Conservation (phyloP, 2,329 filamentous ascomycete species). For the Malbranchea zuffiana region DNA sequence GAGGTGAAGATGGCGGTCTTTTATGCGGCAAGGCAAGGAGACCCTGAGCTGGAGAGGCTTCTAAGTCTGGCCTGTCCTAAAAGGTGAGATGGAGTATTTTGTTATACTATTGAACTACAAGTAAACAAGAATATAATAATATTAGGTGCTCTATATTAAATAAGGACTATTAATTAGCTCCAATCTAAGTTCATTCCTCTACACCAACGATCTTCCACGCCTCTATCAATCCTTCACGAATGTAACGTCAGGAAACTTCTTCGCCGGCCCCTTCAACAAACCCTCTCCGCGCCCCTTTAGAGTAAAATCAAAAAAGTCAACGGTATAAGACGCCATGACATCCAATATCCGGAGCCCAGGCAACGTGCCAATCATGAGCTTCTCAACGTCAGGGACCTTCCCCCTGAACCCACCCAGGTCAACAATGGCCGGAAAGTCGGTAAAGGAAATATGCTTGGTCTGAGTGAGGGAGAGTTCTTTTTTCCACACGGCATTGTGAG, state of each 20-base stretch:
- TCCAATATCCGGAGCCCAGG: constrained; percentile 11
- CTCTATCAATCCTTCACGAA: no score
- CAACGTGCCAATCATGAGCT: constrained; percentile 13
- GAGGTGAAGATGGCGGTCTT: no score
- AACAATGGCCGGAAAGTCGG: constrained; percentile 15
- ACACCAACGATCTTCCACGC: no score
- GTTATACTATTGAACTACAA: no score
- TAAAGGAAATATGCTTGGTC: constrained; percentile 15
- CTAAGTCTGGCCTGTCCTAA: no score
- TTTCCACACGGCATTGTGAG: constrained; percentile 12
- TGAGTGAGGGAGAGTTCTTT: constrained; percentile 13
- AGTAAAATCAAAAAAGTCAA: constrained; percentile 14
- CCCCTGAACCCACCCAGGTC: constrained; percentile 10
- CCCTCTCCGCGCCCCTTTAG: constrained; percentile 10
- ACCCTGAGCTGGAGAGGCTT: no score
- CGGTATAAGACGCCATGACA: constrained; percentile 15
- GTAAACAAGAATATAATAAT: no score
- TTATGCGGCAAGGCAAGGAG: no score
- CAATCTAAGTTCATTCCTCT: no score
- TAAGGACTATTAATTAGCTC: no score
- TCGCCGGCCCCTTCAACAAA: constrained; percentile 14
- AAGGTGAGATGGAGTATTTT: no score
- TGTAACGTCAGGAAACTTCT: constrained; percentile 15
- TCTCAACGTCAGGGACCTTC: constrained; percentile 4
- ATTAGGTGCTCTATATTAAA: no score